phyloP scores from a whole-genome alignment of 441 rosid species.

The Jatropha podagrica region DNA sequence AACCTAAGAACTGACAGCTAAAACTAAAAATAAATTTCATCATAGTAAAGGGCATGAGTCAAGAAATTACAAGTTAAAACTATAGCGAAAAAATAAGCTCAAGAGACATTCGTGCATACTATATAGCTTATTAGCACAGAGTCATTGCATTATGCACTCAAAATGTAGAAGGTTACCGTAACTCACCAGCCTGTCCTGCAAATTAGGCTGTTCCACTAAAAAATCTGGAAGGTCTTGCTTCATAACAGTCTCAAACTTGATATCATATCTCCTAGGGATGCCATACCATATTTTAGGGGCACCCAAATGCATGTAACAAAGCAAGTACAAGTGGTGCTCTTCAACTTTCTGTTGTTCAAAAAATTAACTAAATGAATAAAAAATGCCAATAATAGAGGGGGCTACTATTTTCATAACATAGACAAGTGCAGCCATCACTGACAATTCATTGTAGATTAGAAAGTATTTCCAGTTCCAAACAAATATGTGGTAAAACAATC shows the following conservation, averaged over 20 bases:
- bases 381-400: neutral
- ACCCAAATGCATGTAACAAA: slow-evolving; percentile 64
- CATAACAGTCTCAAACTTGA: slow-evolving; percentile 39
- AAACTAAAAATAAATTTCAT: neutral
- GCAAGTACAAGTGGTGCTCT: slow-evolving; percentile 58
- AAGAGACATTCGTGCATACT: neutral
- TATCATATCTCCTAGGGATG: slow-evolving; percentile 43
- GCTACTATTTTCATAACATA: neutral
- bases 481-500: neutral
- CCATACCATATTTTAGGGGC: slow-evolving; percentile 65
- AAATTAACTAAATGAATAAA: slow-evolving; percentile 16
- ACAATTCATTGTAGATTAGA: slow-evolving; percentile 1
- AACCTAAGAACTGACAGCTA: slow-evolving; percentile 9
- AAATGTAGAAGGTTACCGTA: slow-evolving; percentile 10
- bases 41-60: neutral
- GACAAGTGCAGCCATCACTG: neutral
- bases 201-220: slow-evolving; percentile 30
- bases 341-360: slow-evolving; percentile 54
- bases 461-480: neutral
- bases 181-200: slow-evolving; percentile 40
- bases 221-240: slow-evolving; percentile 37
- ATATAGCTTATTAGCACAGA: neutral
- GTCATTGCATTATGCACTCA: slow-evolving; percentile 15
- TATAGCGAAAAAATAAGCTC: neutral
- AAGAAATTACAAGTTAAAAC: slow-evolving; percentile 4